Percentiles rank a stretch among this genome's conserved stretches.
These are phyloP conservation scores for Luffa acutangula DNA, from an alignment of 306 rosid genomes.

Conservation along the genomic window DNA sequence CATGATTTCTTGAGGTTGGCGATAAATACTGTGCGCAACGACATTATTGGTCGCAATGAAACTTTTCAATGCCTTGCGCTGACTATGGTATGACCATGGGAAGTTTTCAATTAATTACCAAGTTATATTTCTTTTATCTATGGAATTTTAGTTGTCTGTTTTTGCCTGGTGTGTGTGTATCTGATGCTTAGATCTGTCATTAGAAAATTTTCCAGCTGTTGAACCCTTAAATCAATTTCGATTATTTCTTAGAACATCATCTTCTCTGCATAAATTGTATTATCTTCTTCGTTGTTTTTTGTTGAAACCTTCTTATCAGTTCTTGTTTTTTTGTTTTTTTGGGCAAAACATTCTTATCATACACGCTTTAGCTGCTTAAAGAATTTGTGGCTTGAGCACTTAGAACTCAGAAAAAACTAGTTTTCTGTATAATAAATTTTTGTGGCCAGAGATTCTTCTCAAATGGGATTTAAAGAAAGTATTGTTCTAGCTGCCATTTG, in stretches of 20 bases:
- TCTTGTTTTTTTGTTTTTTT: background rate
- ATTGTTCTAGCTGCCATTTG: background rate
- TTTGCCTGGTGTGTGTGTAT: background rate
- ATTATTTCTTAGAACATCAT: background rate
- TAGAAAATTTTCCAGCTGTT: background rate
- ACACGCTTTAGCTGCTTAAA: background rate
- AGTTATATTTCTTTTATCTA: background rate
- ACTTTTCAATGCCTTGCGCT: slow-evolving; percentile 95
- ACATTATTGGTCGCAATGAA: slow-evolving; percentile 96
- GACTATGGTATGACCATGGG: slow-evolving; percentile 77
- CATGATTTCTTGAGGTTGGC: slow-evolving; percentile 99
- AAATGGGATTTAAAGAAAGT: background rate
- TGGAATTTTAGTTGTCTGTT: background rate
- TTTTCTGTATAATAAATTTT: background rate
- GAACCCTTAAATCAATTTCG: background rate
- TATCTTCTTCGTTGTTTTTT: background rate
- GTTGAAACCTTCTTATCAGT: no score
- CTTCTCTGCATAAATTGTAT: background rate
- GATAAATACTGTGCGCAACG: slow-evolving; percentile 94
- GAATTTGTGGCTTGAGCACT: background rate
- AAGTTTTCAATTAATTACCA: background rate
- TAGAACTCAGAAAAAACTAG: background rate
- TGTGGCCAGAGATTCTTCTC: background rate
- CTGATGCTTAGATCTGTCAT: background rate
- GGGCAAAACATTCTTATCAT: background rate